phyloP scores from a whole-genome alignment of 2,329 filamentous ascomycete genomes.

The Trichoderma lentiforme region DNA sequence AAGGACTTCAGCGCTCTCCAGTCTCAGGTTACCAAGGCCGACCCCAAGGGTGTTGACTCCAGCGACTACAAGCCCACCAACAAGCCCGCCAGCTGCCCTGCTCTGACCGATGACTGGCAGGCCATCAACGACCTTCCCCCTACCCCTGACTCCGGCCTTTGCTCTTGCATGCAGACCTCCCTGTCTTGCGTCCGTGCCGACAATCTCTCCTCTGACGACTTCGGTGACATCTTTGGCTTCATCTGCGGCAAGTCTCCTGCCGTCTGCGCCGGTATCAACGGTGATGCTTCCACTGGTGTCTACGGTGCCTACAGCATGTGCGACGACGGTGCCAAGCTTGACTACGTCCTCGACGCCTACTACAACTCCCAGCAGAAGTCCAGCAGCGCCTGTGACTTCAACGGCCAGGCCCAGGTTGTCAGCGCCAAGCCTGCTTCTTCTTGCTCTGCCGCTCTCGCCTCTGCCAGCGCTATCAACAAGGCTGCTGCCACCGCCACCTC shows the following conservation, averaged over 20 bases:
- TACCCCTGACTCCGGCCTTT: conserved; percentile 72
- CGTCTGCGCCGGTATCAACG: conserved; percentile 65
- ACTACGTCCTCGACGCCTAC: conserved; percentile 71
- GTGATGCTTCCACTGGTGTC: conserved; percentile 62
- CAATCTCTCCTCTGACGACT: conserved; percentile 55
- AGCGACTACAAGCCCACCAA: conserved; percentile 71
- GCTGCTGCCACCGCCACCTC: conserved; percentile 46
- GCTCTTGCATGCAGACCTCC: conserved; percentile 78
- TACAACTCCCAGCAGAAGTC: conserved; percentile 56
- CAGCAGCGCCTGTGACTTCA: conserved; percentile 65
- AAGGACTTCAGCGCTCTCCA: conserved; percentile 73
- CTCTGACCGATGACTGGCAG: conserved; percentile 61
- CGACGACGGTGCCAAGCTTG: conserved; percentile 64
- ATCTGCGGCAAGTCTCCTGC: conserved; percentile 60
- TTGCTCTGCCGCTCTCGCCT: conserved; percentile 58
- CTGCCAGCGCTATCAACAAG: conserved; percentile 58
- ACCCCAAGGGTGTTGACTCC: conserved; percentile 63
- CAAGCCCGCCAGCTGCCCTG: conserved; percentile 69
- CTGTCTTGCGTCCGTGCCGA: conserved; percentile 67
- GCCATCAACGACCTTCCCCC: conserved; percentile 69
- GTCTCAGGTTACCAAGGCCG: conserved; percentile 64
- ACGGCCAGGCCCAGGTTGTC: conserved; percentile 60
- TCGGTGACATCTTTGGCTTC: conserved; percentile 67
- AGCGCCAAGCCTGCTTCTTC: conserved; percentile 42
- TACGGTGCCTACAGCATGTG: conserved; percentile 82